Base-by-base conservation (phyloP, 345 rosid species). In the Aquilaria malaccensis region DNA sequence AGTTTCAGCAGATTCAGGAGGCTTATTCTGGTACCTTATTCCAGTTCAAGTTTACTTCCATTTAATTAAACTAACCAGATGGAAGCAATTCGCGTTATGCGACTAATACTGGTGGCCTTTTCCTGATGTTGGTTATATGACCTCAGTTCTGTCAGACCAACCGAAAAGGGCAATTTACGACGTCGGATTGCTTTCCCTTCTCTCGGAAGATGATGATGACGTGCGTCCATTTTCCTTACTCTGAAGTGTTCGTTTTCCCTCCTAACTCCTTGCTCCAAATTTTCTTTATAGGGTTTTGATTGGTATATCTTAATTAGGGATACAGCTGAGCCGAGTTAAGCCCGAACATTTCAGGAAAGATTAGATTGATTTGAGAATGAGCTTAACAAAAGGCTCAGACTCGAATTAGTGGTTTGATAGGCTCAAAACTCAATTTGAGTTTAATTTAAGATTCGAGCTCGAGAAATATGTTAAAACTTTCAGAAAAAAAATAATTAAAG, bases 1-100 rank as follows among this genome's bases (percentile, higher is more conserved):
- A 59, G 57, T 75, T 79, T 62, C 83, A 79, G 61, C 66, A 75
- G 54, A 74, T 79, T 52, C 80, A 79, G 43, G 83, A 79, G 61
- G 77, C 77, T 69, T 79, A 70, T 68, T 72, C 76, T 2, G 79
- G 76, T 74, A 45, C 22, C 7, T 7, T 5, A 4, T 31, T 33
- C 6, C 3, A 2, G 0, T 51, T 2, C 41, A 22, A 22, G 22
- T 9, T 37, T 15, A 52, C 14, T 11, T 47, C 45, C 52, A 6
- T 31, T 41, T 37, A 4, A 50, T 46, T 12, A 33, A 13, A 11
- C 46, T 62, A 22, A 22, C 22, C 0, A 22, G 22, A 22, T 0
- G 22, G 22, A 22, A 22, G 22, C 22, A 22, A 22, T 22, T 22
- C 22, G 1, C 0, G 22, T 22, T 22, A 22, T 22, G 22, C 22